Conservation (phyloP, 192 early-diverging fungal species). For the Rhizoclosmatium sp. region DNA sequence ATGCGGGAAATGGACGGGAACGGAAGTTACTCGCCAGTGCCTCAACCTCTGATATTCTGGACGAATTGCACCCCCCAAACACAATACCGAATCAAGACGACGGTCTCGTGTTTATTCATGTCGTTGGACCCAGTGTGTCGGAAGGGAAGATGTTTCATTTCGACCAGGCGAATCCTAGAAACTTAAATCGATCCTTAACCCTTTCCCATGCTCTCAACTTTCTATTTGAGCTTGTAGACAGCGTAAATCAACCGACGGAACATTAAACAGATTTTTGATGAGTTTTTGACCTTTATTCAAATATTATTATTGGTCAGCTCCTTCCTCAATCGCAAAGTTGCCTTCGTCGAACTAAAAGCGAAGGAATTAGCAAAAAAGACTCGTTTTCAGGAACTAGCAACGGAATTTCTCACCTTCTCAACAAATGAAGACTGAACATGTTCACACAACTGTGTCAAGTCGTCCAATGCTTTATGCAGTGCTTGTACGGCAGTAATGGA, state of each 20-base stretch:
- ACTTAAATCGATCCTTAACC: neutral
- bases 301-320: neutral
- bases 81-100: neutral
- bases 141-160: neutral
- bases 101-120: slow-evolving; percentile 30
- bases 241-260: too few species aligned
- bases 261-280: too few species aligned
- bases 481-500: slow-evolving; percentile 84
- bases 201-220: too few species aligned
- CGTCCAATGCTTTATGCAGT: slow-evolving; percentile 85
- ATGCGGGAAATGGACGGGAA: slow-evolving; percentile 29
- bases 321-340: neutral
- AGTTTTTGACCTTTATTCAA: too few species aligned
- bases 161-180: neutral
- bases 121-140: neutral
- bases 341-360: slow-evolving; percentile 4
- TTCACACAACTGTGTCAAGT: slow-evolving; percentile 76
- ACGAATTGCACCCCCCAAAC: neutral
- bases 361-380: neutral
- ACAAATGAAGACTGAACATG: slow-evolving; percentile 58
- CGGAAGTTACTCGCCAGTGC: neutral
- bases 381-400: neutral
- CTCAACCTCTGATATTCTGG: neutral
- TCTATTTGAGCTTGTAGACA: too few species aligned
- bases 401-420: slow-evolving; percentile 28